Conservation (phyloP, 768 basidiomycete genomes). For the Glaciozyma antarctica region DNA sequence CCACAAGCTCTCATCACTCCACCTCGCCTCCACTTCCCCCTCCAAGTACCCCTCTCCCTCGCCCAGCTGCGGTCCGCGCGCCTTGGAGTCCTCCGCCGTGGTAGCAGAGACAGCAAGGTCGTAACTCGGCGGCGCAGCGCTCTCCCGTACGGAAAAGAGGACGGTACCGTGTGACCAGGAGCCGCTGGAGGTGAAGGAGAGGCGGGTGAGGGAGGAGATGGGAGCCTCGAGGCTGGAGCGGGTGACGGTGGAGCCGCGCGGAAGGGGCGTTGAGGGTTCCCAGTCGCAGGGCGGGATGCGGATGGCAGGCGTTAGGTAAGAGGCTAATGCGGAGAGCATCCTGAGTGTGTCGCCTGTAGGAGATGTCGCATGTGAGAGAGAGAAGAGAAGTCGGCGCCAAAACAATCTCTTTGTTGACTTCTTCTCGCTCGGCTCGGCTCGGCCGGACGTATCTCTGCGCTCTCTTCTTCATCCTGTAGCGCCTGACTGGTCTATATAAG, state of each 20-base stretch:
- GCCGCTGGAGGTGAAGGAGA: not conserved
- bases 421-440: no score
- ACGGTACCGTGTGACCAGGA: conserved; percentile 6
- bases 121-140: not conserved
- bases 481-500: not conserved
- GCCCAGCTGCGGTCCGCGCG: not conserved
- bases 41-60: not conserved
- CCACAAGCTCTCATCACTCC: conserved; percentile 10
- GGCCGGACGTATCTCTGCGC: no score
- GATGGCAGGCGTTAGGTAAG: not conserved
- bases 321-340: not conserved
- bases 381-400: no score
- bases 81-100: not conserved
- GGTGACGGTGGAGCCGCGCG: not conserved
- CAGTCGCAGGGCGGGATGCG: not conserved
- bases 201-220: no score
- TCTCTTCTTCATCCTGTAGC: no score
- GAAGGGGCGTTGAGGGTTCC: not conserved
- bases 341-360: not conserved
- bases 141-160: not conserved
- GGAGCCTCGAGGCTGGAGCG: not conserved
- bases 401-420: not conserved
- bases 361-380: no score
- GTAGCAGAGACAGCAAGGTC: not conserved
- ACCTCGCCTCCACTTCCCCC: conserved; percentile 7